These are phyloP conservation scores for Pavlovales sp. DNA, from an alignment of 208 protist genomes.

Conservation along the genomic window DNA sequence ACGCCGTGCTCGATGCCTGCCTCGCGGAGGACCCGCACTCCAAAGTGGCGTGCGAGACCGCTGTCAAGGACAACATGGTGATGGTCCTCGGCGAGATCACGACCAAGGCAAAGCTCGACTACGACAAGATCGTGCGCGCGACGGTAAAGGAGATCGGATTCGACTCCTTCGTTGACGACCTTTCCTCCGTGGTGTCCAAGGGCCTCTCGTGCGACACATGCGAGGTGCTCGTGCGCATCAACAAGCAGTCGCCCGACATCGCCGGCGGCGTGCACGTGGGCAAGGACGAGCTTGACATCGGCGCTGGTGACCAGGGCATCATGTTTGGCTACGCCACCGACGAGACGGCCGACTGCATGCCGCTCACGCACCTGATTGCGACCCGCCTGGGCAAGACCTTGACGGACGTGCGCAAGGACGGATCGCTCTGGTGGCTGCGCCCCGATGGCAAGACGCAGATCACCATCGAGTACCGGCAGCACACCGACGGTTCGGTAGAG, in stretches of 20 bases:
- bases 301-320: slow-evolving; percentile 96
- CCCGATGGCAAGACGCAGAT: slow-evolving; percentile 99
- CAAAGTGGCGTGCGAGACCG: slow-evolving; percentile 73
- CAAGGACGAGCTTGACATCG: slow-evolving; percentile 85
- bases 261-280: slow-evolving; percentile 89
- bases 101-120: slow-evolving; percentile 92
- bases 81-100: slow-evolving; percentile 99
- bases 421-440: slow-evolving; percentile 83
- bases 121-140: slow-evolving; percentile 84
- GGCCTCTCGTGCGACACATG: slow-evolving; percentile 97
- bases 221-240: slow-evolving; percentile 91
- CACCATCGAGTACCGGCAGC: slow-evolving; percentile 96
- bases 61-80: slow-evolving; percentile 96
- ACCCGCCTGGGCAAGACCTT: slow-evolving; percentile 84
- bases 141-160: slow-evolving; percentile 96
- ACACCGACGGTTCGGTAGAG: slow-evolving; percentile 73
- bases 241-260: slow-evolving; percentile 99
- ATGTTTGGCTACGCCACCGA: slow-evolving; percentile 99
- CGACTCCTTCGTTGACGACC: slow-evolving; percentile 64
- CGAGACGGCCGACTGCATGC: slow-evolving; percentile 95
- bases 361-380: slow-evolving; percentile 92
- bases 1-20: slow-evolving; percentile 98
- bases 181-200: slow-evolving; percentile 46
- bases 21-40: slow-evolving; percentile 89
- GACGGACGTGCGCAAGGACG: slow-evolving; percentile 88